These are phyloP conservation scores for Calonectria pseudoturangicola DNA, from an alignment of 2,329 filamentous ascomycete genomes.

Conservation along the genomic window DNA sequence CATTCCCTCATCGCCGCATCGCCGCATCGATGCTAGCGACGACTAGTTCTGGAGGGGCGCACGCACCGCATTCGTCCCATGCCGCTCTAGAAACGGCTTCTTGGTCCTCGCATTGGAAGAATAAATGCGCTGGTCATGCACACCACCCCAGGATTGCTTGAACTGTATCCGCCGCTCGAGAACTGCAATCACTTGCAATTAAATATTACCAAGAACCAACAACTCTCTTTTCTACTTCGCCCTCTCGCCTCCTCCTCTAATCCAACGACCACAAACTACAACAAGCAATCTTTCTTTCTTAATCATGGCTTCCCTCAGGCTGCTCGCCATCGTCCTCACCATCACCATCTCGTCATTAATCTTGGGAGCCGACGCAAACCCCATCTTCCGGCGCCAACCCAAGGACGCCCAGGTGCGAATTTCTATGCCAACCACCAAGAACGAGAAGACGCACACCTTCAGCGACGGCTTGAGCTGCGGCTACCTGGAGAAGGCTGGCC, in stretches of 20 bases:
- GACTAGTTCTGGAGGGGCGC: not conserved
- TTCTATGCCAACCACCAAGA: not conserved
- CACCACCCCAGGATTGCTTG: not conserved
- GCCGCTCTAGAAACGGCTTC: not conserved
- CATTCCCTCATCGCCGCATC: conserved; percentile 9
- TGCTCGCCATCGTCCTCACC: not conserved
- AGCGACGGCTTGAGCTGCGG: not conserved
- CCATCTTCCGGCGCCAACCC: not conserved
- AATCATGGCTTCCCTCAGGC: conserved; percentile 2
- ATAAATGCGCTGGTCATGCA: conserved; percentile 15
- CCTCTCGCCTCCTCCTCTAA: not conserved
- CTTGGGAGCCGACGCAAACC: conserved; percentile 20
- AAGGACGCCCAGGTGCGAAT: conserved; percentile 2
- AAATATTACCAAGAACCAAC: too few relatives aligned
- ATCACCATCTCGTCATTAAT: not conserved
- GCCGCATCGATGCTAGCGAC: conserved; percentile 2
- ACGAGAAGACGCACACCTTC: not conserved
- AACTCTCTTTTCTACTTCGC: not conserved
- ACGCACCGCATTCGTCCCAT: not conserved
- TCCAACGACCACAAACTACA: not conserved
- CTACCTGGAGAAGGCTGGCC: conserved; percentile 11
- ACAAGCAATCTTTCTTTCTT: not conserved
- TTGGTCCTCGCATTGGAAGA: not conserved
- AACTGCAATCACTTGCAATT: not conserved
- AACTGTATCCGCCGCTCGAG: not conserved